A percentile compares a stretch with the other conserved stretches of the same genome.
phyloP scores from a whole-genome alignment of 78 protist genomes.

The Planoprotostelium fungivorum region DNA sequence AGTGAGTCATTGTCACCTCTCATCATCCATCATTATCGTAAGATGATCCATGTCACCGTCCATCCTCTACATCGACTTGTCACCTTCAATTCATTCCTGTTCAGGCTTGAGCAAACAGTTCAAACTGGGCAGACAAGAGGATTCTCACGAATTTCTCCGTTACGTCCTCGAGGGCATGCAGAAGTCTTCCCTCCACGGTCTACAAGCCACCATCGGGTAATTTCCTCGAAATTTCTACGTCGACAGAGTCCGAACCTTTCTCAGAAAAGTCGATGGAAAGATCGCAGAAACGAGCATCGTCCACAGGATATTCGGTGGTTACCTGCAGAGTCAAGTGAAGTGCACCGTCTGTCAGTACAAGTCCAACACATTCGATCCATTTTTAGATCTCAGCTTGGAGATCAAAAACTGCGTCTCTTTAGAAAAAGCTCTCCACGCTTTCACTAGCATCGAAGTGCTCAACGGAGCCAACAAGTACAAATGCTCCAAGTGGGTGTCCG shows the following conservation, averaged over 20 bases:
- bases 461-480: constrained; percentile 82
- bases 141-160: constrained; percentile 76
- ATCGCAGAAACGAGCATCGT: constrained; percentile 44
- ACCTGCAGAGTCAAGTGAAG: constrained; percentile 60
- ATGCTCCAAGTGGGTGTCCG: constrained; percentile 36
- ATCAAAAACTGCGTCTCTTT: constrained; percentile 30
- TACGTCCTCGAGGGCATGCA: constrained; percentile 62
- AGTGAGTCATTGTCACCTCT: constrained; percentile 2
- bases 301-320: constrained; percentile 83
- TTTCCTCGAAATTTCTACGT: not conserved
- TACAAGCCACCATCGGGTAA: not conserved
- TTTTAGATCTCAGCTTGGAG: constrained; percentile 72
- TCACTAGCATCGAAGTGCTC: constrained; percentile 63
- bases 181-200: constrained; percentile 25
- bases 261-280: not conserved
- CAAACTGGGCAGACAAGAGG: constrained; percentile 73
- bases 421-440: constrained; percentile 43
- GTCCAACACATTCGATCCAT: constrained; percentile 87
- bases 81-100: not conserved
- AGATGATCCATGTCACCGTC: too few species aligned
- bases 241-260: not conserved
- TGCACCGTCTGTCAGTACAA: constrained; percentile 52
- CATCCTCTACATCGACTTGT: too few species aligned
- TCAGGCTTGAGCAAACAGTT: constrained; percentile 6
- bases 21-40: too few species aligned